Base-by-base conservation (phyloP, 345 rosid genomes). In the Euphorbia peplus region DNA sequence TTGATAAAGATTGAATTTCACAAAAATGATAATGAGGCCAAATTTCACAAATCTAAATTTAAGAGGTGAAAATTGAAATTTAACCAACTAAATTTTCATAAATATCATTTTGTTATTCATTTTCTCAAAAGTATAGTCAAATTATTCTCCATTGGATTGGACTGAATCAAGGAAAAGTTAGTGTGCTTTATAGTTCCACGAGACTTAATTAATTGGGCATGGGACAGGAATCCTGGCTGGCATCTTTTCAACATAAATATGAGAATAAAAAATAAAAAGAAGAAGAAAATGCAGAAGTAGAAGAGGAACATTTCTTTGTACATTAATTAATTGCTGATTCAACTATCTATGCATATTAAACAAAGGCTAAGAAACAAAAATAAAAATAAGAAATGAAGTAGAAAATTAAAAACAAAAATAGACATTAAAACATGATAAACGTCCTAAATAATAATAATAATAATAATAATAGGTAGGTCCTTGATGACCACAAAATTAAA, bases 261-360 rank as follows among this genome's bases (percentile, higher is more conserved):
- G 35, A 19, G 53, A 52, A 47, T 12, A 28, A 8, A 59, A 56
- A 60, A 35, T n/a, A 5, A 51, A 51, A 29, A 65, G 41, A 29
- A 30, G 41, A 61, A 60, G 30, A 53, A 52, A 29, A 50, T 18
- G 29, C 58, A 21, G 18, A 57, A 68, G 42, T 16, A 47, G 35
- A 42, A 16, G 54, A 64, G 29, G 71, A 57, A 46, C 47, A 18
- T 60, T 75, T 63, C 75, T 84, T 82, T 91, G 85, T 86, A 83
- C 97, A 85, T 61, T 68, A 77, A n/a, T n/a, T n/a, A n/a, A n/a
- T 6, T 32, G 37, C 85, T 80, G 83, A 75, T 75, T 66, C 78
- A 70, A 71, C 76, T 78, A 67, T 53, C 81, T 74, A 76, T 69
- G 75, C 86, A 79, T 66, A 70, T 53, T 69, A 67, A 83, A 76